phyloP scores from a whole-genome alignment of 257 asterid genomes.

The Solanum pimpinellifolium region DNA sequence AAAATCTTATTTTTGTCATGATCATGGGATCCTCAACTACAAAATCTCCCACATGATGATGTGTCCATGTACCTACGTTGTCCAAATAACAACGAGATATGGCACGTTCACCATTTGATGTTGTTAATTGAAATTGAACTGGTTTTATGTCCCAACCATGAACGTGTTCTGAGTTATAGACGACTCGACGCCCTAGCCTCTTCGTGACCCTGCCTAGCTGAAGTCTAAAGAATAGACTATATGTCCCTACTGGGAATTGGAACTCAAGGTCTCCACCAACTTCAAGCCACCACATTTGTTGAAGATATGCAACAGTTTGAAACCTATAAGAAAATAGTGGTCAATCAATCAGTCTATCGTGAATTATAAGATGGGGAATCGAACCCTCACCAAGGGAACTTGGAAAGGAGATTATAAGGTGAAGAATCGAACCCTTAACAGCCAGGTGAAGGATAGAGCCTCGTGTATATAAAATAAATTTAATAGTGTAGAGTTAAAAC shows the following conservation, averaged over 20 bases:
- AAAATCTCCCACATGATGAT: conserved; percentile 75
- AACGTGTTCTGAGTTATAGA: conserved; percentile 30
- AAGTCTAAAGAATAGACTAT: conserved; percentile 29
- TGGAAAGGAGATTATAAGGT: too few species aligned
- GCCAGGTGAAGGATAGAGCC: too few species aligned
- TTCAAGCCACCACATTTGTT: conserved; percentile 23
- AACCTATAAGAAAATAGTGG: not conserved
- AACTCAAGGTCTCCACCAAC: conserved; percentile 10
- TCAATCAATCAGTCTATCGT: not conserved
- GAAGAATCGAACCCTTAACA: too few species aligned
- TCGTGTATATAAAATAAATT: too few species aligned
- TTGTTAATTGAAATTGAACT: conserved; percentile 45
- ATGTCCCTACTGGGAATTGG: conserved; percentile 6
- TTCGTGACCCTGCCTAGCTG: conserved; percentile 52
- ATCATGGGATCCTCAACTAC: conserved; percentile 24
- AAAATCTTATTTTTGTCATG: conserved; percentile 38
- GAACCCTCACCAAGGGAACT: too few species aligned
- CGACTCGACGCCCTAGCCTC: conserved; percentile 38
- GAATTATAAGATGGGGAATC: too few species aligned
- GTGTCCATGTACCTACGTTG: conserved; percentile 53
- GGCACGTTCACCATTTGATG: conserved; percentile 39
- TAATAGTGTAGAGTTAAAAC: not conserved
- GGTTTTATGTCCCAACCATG: conserved; percentile 90
- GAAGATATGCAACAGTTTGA: conserved; percentile 10
- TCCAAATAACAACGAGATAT: conserved; percentile 25